Percentiles rank a stretch among this genome's conserved stretches.
These are phyloP conservation scores for Meyerozyma carpophila DNA, from an alignment of 1,139 yeast species.

Conservation along the genomic window DNA sequence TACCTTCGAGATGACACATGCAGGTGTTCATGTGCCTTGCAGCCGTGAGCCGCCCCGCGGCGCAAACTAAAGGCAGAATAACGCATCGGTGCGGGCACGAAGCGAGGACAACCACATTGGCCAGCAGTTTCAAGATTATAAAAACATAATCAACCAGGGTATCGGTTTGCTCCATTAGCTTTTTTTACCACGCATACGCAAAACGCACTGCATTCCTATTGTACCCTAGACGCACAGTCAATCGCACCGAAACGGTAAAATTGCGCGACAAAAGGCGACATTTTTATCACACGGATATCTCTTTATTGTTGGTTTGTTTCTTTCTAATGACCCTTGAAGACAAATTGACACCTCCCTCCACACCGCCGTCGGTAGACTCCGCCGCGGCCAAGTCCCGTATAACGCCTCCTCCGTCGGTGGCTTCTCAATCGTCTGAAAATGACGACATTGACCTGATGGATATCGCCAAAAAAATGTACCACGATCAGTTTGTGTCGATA, in stretches of 20 bases:
- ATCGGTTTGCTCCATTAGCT: no score
- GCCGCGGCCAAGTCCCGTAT: not conserved
- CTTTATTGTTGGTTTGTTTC: not conserved
- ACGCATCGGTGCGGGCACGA: not conserved
- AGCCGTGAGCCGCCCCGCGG: not conserved
- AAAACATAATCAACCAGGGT: no score
- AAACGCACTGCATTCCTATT: not conserved
- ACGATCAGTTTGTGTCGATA: slow-evolving; percentile 39
- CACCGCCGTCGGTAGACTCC: not conserved
- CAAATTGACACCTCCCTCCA: not conserved
- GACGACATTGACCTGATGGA: slow-evolving; percentile 10
- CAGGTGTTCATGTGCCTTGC: not conserved
- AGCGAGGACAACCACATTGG: no score
- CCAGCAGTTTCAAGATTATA: no score
- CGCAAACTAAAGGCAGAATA: not conserved
- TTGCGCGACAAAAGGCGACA: not conserved
- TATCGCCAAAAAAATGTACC: slow-evolving; percentile 33
- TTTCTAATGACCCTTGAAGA: not conserved
- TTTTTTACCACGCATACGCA: no score
- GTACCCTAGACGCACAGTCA: not conserved
- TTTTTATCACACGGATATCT: not conserved
- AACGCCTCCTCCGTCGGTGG: not conserved
- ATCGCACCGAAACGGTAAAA: not conserved
- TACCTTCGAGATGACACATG: not conserved
- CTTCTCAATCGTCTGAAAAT: not conserved